Evolutionary conservation across 371 early-diverging fungal genomes (phyloP).

Genomic region (Blakeslea trispora): DNA sequence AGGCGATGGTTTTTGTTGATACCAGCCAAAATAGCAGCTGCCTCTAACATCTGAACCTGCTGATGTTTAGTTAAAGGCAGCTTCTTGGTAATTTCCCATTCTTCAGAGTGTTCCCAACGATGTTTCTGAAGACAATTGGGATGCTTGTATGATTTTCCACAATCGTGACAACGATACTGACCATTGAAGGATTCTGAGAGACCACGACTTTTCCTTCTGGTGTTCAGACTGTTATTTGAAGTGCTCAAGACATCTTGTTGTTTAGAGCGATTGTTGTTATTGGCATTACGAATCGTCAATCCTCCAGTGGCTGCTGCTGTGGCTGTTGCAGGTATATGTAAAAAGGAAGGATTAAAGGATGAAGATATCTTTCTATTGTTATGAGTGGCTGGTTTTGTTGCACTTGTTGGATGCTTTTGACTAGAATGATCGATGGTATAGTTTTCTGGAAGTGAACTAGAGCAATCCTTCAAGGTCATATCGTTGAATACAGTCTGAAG

Average conservation of each 20-base stretch:
- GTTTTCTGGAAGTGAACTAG: constrained; percentile 48
- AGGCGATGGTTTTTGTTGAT: constrained; percentile 37
- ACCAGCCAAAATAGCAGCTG: constrained; percentile 68
- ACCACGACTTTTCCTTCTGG: constrained; percentile 7
- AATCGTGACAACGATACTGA: constrained; percentile 56
- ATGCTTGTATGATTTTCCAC: constrained; percentile 74
- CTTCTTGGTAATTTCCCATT: constrained; percentile 68
- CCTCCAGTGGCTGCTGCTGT: constrained; percentile 44
- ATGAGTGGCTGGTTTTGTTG: background rate
- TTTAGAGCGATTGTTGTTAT: constrained; percentile 6
- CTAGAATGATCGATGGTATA: constrained; percentile 50
- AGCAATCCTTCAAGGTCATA: constrained; percentile 36
- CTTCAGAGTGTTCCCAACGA: constrained; percentile 72
- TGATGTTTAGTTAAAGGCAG: constrained; percentile 72
- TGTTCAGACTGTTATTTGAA: constrained; percentile 11
- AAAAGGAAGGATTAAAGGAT: background rate
- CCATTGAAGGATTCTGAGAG: constrained; percentile 30
- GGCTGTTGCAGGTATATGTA: constrained; percentile 16
- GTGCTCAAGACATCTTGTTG: constrained; percentile 14
- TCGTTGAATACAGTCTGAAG: constrained; percentile 44
- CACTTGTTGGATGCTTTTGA: background rate
- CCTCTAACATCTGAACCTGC: constrained; percentile 77
- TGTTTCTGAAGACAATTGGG: constrained; percentile 71
- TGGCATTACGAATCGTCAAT: constrained; percentile 32
- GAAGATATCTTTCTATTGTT: background rate